These are phyloP conservation scores for Oryza brachyantha DNA, from an alignment of 176 grass and related monocot species.

Conservation along the genomic window DNA sequence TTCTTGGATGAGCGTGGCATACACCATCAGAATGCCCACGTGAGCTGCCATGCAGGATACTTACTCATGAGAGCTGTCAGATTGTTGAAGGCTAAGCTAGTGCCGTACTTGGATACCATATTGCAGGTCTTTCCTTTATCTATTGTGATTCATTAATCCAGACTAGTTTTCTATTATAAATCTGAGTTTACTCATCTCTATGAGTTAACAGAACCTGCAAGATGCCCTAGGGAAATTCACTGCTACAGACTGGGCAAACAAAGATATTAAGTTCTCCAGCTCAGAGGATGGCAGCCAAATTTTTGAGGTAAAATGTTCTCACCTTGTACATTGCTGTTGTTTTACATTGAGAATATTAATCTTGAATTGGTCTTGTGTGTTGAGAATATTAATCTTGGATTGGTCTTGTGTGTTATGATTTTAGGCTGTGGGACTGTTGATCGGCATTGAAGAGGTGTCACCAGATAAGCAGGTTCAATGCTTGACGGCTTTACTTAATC, in stretches of 20 bases:
- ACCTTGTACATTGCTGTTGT: not conserved
- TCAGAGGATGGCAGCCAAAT: constrained; percentile 95
- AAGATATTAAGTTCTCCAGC: constrained; percentile 58
- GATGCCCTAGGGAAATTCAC: constrained; percentile 70
- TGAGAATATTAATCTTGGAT: constrained; percentile 30
- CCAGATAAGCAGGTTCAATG: constrained; percentile 78
- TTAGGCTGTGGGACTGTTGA: constrained; percentile 91
- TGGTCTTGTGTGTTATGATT: constrained; percentile 24
- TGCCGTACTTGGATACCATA: constrained; percentile 86
- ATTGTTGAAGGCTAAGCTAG: constrained; percentile 74
- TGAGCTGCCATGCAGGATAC: constrained; percentile 79
- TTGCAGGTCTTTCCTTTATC: constrained; percentile 62
- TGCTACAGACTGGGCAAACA: constrained; percentile 50
- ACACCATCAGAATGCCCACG: constrained; percentile 76
- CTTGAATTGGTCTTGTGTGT: constrained; percentile 16
- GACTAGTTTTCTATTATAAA: constrained; percentile 30
- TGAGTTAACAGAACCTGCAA: constrained; percentile 67
- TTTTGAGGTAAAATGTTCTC: constrained; percentile 69
- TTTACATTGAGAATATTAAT: constrained; percentile 22
- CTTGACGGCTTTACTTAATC: constrained; percentile 75
- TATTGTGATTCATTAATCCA: constrained; percentile 12
- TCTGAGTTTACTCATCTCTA: constrained; percentile 30
- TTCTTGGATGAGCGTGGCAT: constrained; percentile 93
- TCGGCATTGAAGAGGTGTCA: constrained; percentile 83
- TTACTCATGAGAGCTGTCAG: constrained; percentile 95